Conservation (phyloP, 805 yeast genomes). For the Sungouiozyma intestinalis region DNA sequence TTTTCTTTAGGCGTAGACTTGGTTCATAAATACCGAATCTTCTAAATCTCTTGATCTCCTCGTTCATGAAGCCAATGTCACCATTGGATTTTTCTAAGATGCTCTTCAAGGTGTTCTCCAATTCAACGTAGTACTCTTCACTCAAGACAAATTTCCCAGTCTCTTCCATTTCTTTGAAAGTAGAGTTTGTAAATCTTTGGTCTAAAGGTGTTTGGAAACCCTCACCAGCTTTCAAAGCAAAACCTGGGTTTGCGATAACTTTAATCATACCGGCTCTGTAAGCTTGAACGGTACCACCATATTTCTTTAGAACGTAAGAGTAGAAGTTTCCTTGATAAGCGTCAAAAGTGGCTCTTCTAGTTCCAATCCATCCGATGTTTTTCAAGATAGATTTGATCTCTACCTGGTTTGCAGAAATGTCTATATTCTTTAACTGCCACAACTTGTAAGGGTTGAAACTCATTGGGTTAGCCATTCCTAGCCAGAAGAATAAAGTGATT, state of each 20-base stretch:
- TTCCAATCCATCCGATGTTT: conserved; percentile 89
- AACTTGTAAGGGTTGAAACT: conserved; percentile 34
- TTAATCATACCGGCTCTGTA: conserved; percentile 61
- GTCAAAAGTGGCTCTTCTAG: conserved; percentile 58
- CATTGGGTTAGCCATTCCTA: conserved; percentile 74
- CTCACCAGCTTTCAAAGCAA: conserved; percentile 62
- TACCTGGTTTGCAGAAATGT: conserved; percentile 21
- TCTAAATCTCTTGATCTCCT: conserved; percentile 51
- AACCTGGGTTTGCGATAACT: conserved; percentile 47
- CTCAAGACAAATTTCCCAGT: conserved; percentile 39
- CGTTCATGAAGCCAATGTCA: conserved; percentile 30
- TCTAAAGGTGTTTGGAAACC: conserved; percentile 60
- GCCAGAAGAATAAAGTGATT: conserved; percentile 46
- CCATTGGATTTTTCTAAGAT: conserved; percentile 27
- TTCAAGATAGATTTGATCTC: conserved; percentile 36
- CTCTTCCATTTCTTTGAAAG: conserved; percentile 32
- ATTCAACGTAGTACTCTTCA: conserved; percentile 44
- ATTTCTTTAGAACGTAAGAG: conserved; percentile 47
- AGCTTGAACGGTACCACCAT: conserved; percentile 71
- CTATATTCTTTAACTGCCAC: conserved; percentile 25
- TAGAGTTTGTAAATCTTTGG: conserved; percentile 27
- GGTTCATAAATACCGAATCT: conserved; percentile 51
- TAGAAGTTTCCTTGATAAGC: conserved; percentile 66
- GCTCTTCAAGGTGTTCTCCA: conserved; percentile 38
- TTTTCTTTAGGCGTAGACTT: conserved; percentile 26